A percentile compares a stretch with the other conserved stretches of the same genome.
Evolutionary conservation across 768 basidiomycete genomes (phyloP).

Genomic region (Infundibulicybe gibba): DNA sequence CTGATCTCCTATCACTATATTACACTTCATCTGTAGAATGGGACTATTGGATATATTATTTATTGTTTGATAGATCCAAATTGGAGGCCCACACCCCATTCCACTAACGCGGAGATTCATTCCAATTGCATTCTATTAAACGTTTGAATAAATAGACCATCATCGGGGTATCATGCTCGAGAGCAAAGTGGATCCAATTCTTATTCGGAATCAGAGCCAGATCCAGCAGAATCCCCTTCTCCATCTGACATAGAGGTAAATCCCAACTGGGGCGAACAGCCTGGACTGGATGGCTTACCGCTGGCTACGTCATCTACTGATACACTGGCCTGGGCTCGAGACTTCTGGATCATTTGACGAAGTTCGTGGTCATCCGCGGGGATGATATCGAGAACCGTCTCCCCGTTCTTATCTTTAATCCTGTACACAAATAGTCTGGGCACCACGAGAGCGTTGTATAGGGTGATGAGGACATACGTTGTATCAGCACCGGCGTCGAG

Average conservation of each 20-base stretch:
- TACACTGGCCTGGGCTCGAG: slow-evolving; percentile 48
- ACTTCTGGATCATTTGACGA: slow-evolving; percentile 46
- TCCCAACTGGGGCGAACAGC: neutral
- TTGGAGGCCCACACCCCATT: too few species aligned
- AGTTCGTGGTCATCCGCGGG: slow-evolving; percentile 49
- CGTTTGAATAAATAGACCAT: too few species aligned
- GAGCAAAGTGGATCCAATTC: slow-evolving; percentile 10
- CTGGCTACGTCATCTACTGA: slow-evolving; percentile 60
- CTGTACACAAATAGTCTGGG: slow-evolving; percentile 27
- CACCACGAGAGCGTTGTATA: neutral
- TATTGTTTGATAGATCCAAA: too few species aligned
- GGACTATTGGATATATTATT: too few species aligned
- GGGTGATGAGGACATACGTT: slow-evolving; percentile 35
- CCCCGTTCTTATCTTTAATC: slow-evolving; percentile 69
- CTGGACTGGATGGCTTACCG: slow-evolving; percentile 34
- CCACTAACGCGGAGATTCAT: too few species aligned
- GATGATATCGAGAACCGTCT: slow-evolving; percentile 53
- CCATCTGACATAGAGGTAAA: slow-evolving; percentile 10
- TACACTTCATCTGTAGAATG: too few species aligned
- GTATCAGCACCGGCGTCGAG: slow-evolving; percentile 80
- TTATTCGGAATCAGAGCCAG: slow-evolving; percentile 32
- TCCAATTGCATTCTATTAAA: too few species aligned
- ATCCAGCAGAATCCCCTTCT: slow-evolving; percentile 21
- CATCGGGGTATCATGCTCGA: too few species aligned
- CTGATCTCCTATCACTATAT: too few species aligned